Conservation (phyloP, 306 rosid genomes). For the Medicago arabica region DNA sequence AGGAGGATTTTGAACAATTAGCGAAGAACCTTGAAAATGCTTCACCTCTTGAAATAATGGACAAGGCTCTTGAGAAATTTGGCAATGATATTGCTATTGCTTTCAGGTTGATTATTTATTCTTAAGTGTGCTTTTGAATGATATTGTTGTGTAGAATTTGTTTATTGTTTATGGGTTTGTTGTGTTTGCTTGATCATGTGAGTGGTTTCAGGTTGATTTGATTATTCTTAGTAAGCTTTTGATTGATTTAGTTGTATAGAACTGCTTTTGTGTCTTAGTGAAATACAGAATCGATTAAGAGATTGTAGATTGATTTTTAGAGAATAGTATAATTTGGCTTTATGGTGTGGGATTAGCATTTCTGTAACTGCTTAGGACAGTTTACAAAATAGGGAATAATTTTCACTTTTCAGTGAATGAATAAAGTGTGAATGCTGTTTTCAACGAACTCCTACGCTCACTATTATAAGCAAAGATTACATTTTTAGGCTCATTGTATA, state of each 20-base stretch:
- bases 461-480: too few species aligned
- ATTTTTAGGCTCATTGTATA: too few species aligned
- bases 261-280: background rate
- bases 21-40: slow-evolving; percentile 75
- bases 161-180: background rate
- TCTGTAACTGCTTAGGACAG: background rate
- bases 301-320: background rate
- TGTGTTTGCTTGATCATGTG: background rate
- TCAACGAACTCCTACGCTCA: background rate
- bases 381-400: background rate
- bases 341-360: background rate
- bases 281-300: background rate
- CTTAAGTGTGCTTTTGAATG: background rate
- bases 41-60: slow-evolving; percentile 90
- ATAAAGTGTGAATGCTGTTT: background rate
- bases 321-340: background rate
- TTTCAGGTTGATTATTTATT: slow-evolving; percentile 63
- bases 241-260: background rate
- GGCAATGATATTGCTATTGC: slow-evolving; percentile 93
- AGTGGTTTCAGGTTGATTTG: background rate
- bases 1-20: slow-evolving; percentile 64
- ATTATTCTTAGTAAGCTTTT: background rate
- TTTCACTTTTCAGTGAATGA: background rate
- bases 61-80: slow-evolving; percentile 79
- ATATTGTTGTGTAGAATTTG: background rate